Evolutionary conservation across 2,329 filamentous ascomycete genomes (phyloP).

Genomic region (Penicillium sp.): DNA sequence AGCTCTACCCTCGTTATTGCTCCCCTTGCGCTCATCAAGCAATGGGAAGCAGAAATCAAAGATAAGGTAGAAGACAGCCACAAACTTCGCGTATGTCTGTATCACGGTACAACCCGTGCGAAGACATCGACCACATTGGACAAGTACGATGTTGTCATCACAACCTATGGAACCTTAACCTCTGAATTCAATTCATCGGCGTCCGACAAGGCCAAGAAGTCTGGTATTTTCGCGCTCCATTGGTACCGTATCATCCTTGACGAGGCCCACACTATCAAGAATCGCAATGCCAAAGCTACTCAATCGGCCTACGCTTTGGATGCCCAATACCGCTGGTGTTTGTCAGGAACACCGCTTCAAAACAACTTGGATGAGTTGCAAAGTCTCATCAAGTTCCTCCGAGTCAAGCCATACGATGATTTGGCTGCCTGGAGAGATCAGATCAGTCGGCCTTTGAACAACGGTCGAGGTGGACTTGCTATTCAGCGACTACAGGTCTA

Average conservation of each 20-base stretch:
- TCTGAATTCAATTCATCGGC: conserved; percentile 72
- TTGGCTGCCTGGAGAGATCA: conserved; percentile 85
- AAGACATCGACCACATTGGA: conserved; percentile 76
- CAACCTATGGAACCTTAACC: conserved; percentile 92
- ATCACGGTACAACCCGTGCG: conserved; percentile 84
- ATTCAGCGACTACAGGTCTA: conserved; percentile 83
- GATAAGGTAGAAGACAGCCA: conserved; percentile 73
- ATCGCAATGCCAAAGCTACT: conserved; percentile 91
- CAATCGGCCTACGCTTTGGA: conserved; percentile 85
- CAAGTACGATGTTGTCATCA: conserved; percentile 91
- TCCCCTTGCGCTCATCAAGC: conserved; percentile 88
- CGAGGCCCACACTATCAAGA: conserved; percentile 98
- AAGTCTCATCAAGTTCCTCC: conserved; percentile 86
- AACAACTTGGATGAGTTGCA: conserved; percentile 97
- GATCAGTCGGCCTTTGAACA: conserved; percentile 87
- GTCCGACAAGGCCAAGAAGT: conserved; percentile 65
- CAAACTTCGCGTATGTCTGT: conserved; percentile 77
- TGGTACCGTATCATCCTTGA: conserved; percentile 97
- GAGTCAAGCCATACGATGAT: conserved; percentile 88
- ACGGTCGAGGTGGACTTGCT: conserved; percentile 82
- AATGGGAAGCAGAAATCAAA: conserved; percentile 94
- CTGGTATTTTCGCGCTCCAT: conserved; percentile 84
- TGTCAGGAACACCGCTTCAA: conserved; percentile 96
- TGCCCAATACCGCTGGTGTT: conserved; percentile 89
- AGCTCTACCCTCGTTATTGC: conserved; percentile 89